phyloP scores from a whole-genome alignment of 352 stramenopile genomes.

The Phytophthora pini region DNA sequence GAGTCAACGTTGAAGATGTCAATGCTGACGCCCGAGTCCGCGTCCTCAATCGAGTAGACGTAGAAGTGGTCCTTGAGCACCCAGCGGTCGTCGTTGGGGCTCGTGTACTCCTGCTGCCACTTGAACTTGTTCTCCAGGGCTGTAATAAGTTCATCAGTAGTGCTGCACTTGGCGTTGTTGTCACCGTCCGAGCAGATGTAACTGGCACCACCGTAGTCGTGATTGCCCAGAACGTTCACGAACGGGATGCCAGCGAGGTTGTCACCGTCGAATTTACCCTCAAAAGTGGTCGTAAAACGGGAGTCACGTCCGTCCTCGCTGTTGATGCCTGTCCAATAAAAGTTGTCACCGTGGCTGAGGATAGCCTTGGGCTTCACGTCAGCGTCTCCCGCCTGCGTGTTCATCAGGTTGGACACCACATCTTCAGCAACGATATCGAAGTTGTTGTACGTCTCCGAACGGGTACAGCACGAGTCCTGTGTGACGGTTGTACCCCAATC shows the following conservation, averaged over 20 bases:
- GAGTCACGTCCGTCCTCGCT: slow-evolving; percentile 48
- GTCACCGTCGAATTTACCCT: slow-evolving; percentile 57
- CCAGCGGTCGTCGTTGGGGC: slow-evolving; percentile 66
- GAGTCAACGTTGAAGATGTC: slow-evolving; percentile 77
- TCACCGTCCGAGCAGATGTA: slow-evolving; percentile 59
- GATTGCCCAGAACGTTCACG: slow-evolving; percentile 73
- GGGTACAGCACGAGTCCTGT: slow-evolving; percentile 75
- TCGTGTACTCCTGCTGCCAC: slow-evolving; percentile 60
- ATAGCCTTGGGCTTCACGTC: slow-evolving; percentile 62
- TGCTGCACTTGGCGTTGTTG: slow-evolving; percentile 38
- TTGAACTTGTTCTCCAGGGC: slow-evolving; percentile 56
- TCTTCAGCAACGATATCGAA: slow-evolving; percentile 72
- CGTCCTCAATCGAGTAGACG: slow-evolving; percentile 52
- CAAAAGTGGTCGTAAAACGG: slow-evolving; percentile 67
- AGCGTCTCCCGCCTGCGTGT: slow-evolving; percentile 46
- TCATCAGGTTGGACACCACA: slow-evolving; percentile 71
- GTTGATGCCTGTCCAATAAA: slow-evolving; percentile 75
- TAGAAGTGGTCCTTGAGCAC: slow-evolving; percentile 68
- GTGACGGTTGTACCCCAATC: slow-evolving; percentile 75
- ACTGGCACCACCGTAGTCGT: slow-evolving; percentile 72
- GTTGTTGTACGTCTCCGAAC: slow-evolving; percentile 59
- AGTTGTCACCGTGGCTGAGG: slow-evolving; percentile 75
- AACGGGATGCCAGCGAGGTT: slow-evolving; percentile 59
- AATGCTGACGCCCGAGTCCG: slow-evolving; percentile 51
- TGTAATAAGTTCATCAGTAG: slow-evolving; percentile 35